Base-by-base conservation (phyloP, 768 basidiomycete species). In the Lentinus tigrinus region DNA sequence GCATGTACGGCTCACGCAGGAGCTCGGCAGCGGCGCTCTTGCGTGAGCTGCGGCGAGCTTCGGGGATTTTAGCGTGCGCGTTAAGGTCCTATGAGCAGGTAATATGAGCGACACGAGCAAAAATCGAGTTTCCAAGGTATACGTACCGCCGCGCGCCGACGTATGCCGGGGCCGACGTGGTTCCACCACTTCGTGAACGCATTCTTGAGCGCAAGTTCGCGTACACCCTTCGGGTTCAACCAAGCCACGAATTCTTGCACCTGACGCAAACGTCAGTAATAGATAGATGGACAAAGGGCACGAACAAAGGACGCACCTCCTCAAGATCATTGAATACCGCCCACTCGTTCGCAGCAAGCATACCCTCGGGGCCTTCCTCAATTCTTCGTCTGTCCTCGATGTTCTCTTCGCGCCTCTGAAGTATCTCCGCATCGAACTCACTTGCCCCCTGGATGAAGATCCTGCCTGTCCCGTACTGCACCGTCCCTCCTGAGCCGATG, bases 371-470 rank as follows among this genome's bases (percentile, higher is more conserved):
- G 2, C 90, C 93, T 70, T 96, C 95, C 70, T 95, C 95, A 46
- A 87, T 87, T 46, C 73, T 72, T 67, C 91, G 78, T 58, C 89
- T 76, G 54, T 74, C 76, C 49, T 79, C 79, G 27, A 93, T 77
- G 48, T 78, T 74, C 61, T 76, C 77, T 53, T 80, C 81, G 60
- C 84, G 76, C 65, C 83, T 80, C 54, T 81, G 78, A 66, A 91
- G 72, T n/a, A 89, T 71, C 57, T 91, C 88, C 55, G 84, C 63
- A 61, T 98, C 97, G 67, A 85, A 83, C 64, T 88, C 84, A 62
- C 88, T 91, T 24, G 93, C 92, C 0, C 96, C 97, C 72, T 99
- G 97, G 27, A 99, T 73, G 70, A 98, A 97, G 47, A 99, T 68
- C 52, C 96, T 78, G 5, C 95, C 97, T 19, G 94, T 87, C 10